Base-by-base conservation (phyloP, 768 basidiomycete species). In the Phallus indusiatus region DNA sequence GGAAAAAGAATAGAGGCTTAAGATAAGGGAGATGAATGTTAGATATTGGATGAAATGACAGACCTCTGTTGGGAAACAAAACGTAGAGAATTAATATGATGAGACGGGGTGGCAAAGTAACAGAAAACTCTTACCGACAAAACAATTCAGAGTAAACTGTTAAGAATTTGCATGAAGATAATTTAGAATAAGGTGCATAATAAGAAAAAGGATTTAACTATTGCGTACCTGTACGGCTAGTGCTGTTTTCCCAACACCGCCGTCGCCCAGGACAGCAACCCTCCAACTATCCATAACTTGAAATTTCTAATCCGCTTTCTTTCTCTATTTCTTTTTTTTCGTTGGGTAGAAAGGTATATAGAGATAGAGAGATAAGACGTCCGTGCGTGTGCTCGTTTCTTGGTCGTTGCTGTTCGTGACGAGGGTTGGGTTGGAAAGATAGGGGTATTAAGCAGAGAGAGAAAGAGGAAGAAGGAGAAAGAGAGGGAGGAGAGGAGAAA, bases 171-270 rank as follows among this genome's bases (percentile, higher is more conserved):
- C n/a, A n/a, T n/a, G n/a, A n/a, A n/a, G 28, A 28, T 28, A 7
- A 28, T 3, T 28, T 28, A 28, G 28, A 28, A 3, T 28, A 28
- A 28, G 28, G 7, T 28, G 2, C 7, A 3, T 28, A 7, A 28
- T 7, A 28, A 7, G 59, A 55, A 28, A 36, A 55, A 28, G 33
- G 48, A 55, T 18, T 18, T 21, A 34, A 37, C 24, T 18, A 51
- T n/a, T 75, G 28, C 86, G 61, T 66, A 90, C 93, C 80, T 96
- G 94, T 50, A 96, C 93, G 64, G 94, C 93, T 67, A 97, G 74
- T 42, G 94, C 94, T 60, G 94, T 96, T 79, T 97, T 97, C 60
- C 94, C 94, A 52, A 97, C 94, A 75, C 94, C 94, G 74, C 94
- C 94, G 75, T 97, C 94, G 64, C 94, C 94, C 60, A 96, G 81